Conservation (phyloP, 257 asterid genomes). For the Penstemon davidsonii region DNA sequence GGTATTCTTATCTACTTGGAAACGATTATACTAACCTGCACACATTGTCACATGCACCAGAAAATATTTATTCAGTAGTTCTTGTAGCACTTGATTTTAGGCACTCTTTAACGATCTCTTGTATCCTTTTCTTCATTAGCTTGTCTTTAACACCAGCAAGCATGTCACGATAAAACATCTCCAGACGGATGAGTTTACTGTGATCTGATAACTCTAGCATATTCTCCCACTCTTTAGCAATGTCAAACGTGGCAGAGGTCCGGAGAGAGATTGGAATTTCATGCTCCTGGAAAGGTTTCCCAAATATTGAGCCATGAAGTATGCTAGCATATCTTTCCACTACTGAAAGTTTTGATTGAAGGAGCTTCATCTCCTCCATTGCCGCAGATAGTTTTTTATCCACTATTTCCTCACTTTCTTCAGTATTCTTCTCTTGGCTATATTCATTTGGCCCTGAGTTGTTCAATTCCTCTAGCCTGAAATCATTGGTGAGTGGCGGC, state of each 20-base stretch:
- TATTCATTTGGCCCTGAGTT: constrained; percentile 19
- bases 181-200: constrained; percentile 56
- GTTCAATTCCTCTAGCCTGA: constrained; percentile 24
- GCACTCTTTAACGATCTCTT: constrained; percentile 67
- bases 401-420: constrained; percentile 45
- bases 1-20: background rate
- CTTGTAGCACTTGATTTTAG: constrained; percentile 35
- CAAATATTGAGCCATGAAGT: constrained; percentile 79
- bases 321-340: constrained; percentile 73
- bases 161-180: constrained; percentile 74
- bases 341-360: constrained; percentile 48
- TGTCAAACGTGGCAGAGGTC: constrained; percentile 50
- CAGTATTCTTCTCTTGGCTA: constrained; percentile 34
- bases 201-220: constrained; percentile 78
- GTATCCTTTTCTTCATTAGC: constrained; percentile 69
- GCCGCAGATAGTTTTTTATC: constrained; percentile 54
- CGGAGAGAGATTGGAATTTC: constrained; percentile 60
- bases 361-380: constrained; percentile 66
- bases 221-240: constrained; percentile 79
- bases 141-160: constrained; percentile 78
- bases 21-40: background rate
- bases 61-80: constrained; percentile 20
- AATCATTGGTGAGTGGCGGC: constrained; percentile 60
- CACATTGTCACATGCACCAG: background rate
- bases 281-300: constrained; percentile 61